Conservation (phyloP, 345 rosid species). For the Microthlaspi erraticum region DNA sequence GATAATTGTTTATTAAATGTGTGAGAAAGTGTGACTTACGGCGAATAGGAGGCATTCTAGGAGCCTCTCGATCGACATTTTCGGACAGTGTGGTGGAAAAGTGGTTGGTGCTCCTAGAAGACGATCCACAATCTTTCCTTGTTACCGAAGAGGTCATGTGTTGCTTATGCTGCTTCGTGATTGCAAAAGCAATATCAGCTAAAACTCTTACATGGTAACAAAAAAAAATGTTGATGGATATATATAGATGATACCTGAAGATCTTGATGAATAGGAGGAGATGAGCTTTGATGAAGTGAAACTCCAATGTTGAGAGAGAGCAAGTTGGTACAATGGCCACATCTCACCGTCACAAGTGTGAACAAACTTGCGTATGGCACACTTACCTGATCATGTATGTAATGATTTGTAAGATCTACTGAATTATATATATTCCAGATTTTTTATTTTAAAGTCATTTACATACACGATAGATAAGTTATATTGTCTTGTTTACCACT, state of each 20-base stretch:
- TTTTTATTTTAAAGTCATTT: background rate
- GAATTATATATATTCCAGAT: background rate
- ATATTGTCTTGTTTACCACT: background rate
- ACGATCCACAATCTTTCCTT: slow-evolving; percentile 64
- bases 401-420: slow-evolving; percentile 19
- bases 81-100: slow-evolving; percentile 46
- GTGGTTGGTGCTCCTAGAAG: slow-evolving; percentile 54
- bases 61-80: slow-evolving; percentile 59
- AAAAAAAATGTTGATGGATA: slow-evolving; percentile 6
- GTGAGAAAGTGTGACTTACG: slow-evolving; percentile 55
- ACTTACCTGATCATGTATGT: slow-evolving; percentile 64
- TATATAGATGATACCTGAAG: slow-evolving; percentile 50
- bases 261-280: slow-evolving; percentile 61
- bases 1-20: background rate
- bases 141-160: slow-evolving; percentile 50
- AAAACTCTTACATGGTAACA: background rate
- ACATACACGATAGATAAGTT: background rate
- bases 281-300: slow-evolving; percentile 53
- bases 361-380: slow-evolving; percentile 77
- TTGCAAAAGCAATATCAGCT: slow-evolving; percentile 25
- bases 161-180: slow-evolving; percentile 59
- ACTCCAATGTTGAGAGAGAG: slow-evolving; percentile 82
- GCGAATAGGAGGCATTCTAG: slow-evolving; percentile 78
- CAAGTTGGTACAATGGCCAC: slow-evolving; percentile 93
- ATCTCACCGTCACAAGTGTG: slow-evolving; percentile 87